These are phyloP conservation scores for Cordyceps farinosa DNA, from an alignment of 2,329 filamentous ascomycete species.

Conservation along the genomic window DNA sequence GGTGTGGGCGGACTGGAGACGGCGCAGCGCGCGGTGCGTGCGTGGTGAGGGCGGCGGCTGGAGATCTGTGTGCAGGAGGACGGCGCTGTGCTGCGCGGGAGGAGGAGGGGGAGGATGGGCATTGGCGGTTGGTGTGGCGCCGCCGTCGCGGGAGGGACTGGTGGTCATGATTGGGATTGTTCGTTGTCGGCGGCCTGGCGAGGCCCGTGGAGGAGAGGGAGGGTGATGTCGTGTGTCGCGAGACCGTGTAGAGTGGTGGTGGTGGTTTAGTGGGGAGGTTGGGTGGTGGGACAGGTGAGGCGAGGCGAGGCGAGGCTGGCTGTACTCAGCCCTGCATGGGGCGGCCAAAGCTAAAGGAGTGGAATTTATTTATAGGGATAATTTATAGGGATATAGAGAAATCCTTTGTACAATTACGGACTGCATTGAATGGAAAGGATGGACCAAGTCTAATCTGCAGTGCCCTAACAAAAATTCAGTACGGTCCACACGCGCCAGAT, in stretches of 20 bases:
- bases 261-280: conserved; percentile 10
- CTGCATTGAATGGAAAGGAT: too few species aligned
- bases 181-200: not conserved
- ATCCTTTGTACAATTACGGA: too few species aligned
- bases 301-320: not conserved
- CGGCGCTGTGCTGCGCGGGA: conserved; percentile 6
- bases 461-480: too few species aligned
- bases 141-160: conserved; percentile 13
- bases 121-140: not conserved
- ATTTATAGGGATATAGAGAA: too few species aligned
- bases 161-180: conserved; percentile 1
- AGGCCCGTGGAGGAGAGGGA: not conserved
- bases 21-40: conserved; percentile 64
- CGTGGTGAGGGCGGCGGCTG: conserved; percentile 59
- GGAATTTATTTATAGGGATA: not conserved
- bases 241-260: conserved; percentile 12
- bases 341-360: not conserved
- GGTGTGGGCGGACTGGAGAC: conserved; percentile 72
- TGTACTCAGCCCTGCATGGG: not conserved
- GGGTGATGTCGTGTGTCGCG: not conserved
- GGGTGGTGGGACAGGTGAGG: conserved; percentile 7
- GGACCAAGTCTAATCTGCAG: too few species aligned
- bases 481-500: too few species aligned
- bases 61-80: conserved; percentile 39
- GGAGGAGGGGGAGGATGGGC: not conserved